Conservation (phyloP, 305 asterid genomes). For the Ajuga reptans region DNA sequence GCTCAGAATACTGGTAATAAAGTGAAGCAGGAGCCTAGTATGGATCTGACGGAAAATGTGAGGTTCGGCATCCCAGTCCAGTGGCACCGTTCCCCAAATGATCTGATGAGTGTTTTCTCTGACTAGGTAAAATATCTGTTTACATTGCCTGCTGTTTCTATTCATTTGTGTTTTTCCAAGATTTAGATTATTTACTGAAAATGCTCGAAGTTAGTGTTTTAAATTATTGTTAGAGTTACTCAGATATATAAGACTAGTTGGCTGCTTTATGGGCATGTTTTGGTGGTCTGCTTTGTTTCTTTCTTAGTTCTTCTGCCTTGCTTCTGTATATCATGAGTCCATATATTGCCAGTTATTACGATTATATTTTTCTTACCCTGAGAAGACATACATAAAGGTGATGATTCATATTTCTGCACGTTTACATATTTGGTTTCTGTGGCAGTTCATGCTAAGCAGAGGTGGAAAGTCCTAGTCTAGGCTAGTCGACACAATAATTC, state of each 20-base stretch:
- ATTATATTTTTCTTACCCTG: not conserved
- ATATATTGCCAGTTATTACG: not conserved
- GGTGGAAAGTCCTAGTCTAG: too few species aligned
- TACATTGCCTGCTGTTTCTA: not conserved
- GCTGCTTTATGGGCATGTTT: conserved; percentile 3
- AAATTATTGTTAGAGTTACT: not conserved
- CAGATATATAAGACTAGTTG: not conserved
- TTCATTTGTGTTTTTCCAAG: not conserved
- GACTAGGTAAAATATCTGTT: conserved; percentile 40
- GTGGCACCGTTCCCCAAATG: conserved; percentile 36
- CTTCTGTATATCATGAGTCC: not conserved
- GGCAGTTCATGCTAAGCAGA: not conserved
- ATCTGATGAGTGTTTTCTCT: conserved; percentile 44
- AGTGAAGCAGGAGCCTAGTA: conserved; percentile 58
- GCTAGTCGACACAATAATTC: too few species aligned
- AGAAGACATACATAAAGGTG: not conserved
- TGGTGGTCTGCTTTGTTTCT: not conserved
- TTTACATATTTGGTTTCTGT: not conserved
- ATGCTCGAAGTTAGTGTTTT: not conserved
- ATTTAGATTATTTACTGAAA: conserved; percentile 3
- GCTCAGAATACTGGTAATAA: conserved; percentile 34
- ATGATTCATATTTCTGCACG: not conserved
- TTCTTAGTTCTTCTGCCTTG: not conserved
- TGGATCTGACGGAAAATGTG: conserved; percentile 38
- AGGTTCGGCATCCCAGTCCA: conserved; percentile 32